phyloP scores from a whole-genome alignment of 768 basidiomycete genomes.

The Phylloporus rhodoxanthus region DNA sequence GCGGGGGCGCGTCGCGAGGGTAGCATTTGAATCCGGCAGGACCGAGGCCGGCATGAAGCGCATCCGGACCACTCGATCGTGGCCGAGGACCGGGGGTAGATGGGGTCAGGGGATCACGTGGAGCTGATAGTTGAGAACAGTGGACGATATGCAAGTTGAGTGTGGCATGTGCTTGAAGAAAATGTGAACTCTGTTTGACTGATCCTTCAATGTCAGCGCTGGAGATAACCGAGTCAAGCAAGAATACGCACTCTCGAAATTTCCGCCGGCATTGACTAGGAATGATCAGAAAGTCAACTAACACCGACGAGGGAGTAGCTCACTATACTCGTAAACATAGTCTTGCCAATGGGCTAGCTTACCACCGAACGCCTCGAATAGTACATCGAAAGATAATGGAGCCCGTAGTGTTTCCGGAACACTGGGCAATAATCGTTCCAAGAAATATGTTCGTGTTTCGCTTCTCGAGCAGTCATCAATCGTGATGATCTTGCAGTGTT shows the following conservation, averaged over 20 bases:
- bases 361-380: slow-evolving; percentile 79
- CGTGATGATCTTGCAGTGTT: slow-evolving; percentile 81
- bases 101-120: slow-evolving; percentile 29
- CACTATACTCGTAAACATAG: slow-evolving; percentile 69
- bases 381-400: slow-evolving; percentile 59
- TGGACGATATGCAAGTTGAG: slow-evolving; percentile 87
- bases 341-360: slow-evolving; percentile 82
- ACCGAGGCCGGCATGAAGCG: slow-evolving; percentile 52
- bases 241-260: slow-evolving; percentile 52
- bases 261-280: slow-evolving; percentile 70
- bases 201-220: background rate
- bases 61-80: slow-evolving; percentile 37
- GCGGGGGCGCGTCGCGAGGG: slow-evolving; percentile 21
- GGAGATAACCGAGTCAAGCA: slow-evolving; percentile 1
- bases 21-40: slow-evolving; percentile 63
- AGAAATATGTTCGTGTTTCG: slow-evolving; percentile 63
- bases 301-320: background rate
- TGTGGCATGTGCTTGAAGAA: slow-evolving; percentile 77
- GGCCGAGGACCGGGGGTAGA: slow-evolving; percentile 31
- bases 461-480: slow-evolving; percentile 73
- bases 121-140: slow-evolving; percentile 54
- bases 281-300: background rate
- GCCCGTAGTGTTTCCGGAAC: slow-evolving; percentile 58
- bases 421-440: slow-evolving; percentile 56
- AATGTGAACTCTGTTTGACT: slow-evolving; percentile 79